Percentiles rank a stretch among this genome's conserved stretches.
Evolutionary conservation across 1,284 basidiomycete genomes (phyloP).

Genomic region (Pseudozyma sp.): DNA sequence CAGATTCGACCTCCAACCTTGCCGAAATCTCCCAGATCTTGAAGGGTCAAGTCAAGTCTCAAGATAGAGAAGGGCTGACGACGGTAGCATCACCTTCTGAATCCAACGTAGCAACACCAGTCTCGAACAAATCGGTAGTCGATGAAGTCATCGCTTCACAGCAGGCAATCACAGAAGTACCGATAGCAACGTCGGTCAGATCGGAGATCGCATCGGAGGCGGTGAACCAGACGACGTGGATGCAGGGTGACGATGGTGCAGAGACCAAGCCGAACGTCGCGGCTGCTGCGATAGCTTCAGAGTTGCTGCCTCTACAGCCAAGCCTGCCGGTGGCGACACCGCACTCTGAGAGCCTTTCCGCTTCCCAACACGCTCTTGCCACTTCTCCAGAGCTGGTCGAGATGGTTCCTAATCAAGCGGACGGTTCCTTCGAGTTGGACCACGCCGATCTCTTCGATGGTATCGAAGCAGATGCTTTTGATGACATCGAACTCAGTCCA

Average conservation of each 20-base stretch:
- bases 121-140: no score
- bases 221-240: no score
- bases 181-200: no score
- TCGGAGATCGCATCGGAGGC: no score
- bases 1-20: no score
- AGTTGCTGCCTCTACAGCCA: background rate
- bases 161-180: no score
- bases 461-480: conserved; percentile 43
- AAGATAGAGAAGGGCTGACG: background rate
- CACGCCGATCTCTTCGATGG: conserved; percentile 43
- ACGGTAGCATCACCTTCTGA: background rate
- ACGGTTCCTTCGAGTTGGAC: conserved; percentile 15
- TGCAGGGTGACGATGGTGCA: background rate
- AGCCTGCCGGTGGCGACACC: background rate
- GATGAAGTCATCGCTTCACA: no score
- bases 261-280: background rate
- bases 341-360: background rate
- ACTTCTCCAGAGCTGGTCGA: background rate
- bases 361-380: background rate
- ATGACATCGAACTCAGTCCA: conserved; percentile 43
- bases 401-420: background rate
- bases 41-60: background rate
- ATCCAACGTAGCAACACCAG: background rate
- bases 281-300: background rate
- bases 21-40: no score